Conservation (phyloP, 2,329 filamentous ascomycete genomes). For the Hysterium pulicare region DNA sequence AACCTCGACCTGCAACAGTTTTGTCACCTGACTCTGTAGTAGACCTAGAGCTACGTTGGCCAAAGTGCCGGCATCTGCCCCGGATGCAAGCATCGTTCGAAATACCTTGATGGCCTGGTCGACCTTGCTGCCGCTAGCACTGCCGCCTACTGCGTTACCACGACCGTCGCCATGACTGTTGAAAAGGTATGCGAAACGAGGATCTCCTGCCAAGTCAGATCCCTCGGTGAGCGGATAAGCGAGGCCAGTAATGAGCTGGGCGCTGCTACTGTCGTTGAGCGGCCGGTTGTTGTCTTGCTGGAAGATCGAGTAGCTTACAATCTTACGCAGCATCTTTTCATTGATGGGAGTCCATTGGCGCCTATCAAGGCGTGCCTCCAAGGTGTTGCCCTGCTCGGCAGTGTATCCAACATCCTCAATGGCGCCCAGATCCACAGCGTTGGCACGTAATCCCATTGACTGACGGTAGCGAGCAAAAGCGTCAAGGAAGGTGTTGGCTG, state of each 20-base stretch:
- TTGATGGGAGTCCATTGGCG: slow-evolving; percentile 11
- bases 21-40: neutral
- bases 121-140: neutral
- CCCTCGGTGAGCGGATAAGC: neutral
- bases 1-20: slow-evolving; percentile 3
- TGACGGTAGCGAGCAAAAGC: slow-evolving; percentile 14
- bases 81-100: neutral
- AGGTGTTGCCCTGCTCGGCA: slow-evolving; percentile 1
- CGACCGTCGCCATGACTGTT: neutral
- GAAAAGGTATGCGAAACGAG: slow-evolving; percentile 6
- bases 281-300: slow-evolving; percentile 8
- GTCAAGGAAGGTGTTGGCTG: slow-evolving; percentile 18
- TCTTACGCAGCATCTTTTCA: slow-evolving; percentile 11
- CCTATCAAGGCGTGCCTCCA: neutral
- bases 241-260: slow-evolving; percentile 12
- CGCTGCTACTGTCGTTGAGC: neutral
- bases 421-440: slow-evolving; percentile 14
- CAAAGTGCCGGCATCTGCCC: neutral
- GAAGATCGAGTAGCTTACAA: slow-evolving; percentile 10
- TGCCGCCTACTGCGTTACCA: neutral
- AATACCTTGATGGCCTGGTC: neutral
- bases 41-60: neutral
- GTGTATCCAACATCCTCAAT: slow-evolving; percentile 22
- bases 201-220: neutral
- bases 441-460: slow-evolving; percentile 12